Evolutionary conservation across 768 basidiomycete genomes (phyloP).

Genomic region (Austroboletus eburneus): DNA sequence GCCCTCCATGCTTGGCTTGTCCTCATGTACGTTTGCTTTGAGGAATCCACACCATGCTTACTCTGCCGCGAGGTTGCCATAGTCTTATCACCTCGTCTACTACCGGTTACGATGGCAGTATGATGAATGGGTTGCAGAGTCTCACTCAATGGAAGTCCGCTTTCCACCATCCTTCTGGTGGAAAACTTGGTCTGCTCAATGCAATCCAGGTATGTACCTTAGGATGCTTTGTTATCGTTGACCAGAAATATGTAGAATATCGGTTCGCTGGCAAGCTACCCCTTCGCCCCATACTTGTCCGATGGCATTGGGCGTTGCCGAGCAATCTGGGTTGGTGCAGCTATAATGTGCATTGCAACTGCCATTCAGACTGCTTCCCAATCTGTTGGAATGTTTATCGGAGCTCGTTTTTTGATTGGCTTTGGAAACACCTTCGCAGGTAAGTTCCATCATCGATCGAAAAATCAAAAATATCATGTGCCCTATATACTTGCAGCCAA

Average conservation of each 20-base stretch:
- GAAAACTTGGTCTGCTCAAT: slow-evolving; percentile 63
- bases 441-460: slow-evolving; percentile 21
- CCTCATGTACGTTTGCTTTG: slow-evolving; percentile 49
- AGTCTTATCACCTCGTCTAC: slow-evolving; percentile 74
- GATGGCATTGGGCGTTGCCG: slow-evolving; percentile 67
- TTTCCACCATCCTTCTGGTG: slow-evolving; percentile 57
- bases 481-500: slow-evolving; percentile 33
- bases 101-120: slow-evolving; percentile 72
- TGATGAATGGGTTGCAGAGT: slow-evolving; percentile 79
- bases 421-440: slow-evolving; percentile 73
- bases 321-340: slow-evolving; percentile 63
- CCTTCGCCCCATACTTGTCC: slow-evolving; percentile 66
- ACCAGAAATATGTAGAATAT: slow-evolving; percentile 48
- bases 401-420: slow-evolving; percentile 74
- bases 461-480: slow-evolving; percentile 15
- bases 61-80: background rate
- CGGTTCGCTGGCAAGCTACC: slow-evolving; percentile 62
- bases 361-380: slow-evolving; percentile 66
- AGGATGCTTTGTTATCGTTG: background rate
- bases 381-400: slow-evolving; percentile 75
- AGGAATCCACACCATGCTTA: background rate
- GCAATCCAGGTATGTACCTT: slow-evolving; percentile 57
- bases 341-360: slow-evolving; percentile 66
- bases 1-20: slow-evolving; percentile 66
- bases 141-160: slow-evolving; percentile 60